phyloP scores from a whole-genome alignment of 2,329 filamentous ascomycete species.

The Metarhizium anisopliae region DNA sequence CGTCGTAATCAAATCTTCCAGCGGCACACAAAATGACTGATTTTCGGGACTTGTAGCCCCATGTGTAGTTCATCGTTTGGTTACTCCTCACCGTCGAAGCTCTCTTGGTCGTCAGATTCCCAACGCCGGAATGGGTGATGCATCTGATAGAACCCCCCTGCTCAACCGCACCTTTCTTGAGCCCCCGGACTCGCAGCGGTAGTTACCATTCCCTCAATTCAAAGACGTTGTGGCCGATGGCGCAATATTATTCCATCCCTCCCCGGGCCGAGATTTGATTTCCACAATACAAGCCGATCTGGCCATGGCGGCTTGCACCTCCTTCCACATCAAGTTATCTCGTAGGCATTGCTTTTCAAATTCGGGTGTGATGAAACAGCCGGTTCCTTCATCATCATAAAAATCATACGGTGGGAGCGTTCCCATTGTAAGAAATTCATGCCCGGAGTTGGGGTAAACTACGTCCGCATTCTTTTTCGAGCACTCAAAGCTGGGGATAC shows the following conservation, averaged over 20 bases:
- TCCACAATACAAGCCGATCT: slow-evolving; percentile 13
- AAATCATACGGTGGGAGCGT: not conserved
- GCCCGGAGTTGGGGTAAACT: not conserved
- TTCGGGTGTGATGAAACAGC: not conserved
- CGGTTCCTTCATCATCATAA: not conserved
- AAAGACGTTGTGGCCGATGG: not conserved
- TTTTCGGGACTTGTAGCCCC: too few relatives aligned
- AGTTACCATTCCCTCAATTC: not conserved
- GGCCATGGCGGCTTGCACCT: slow-evolving; percentile 12
- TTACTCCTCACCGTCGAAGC: too few relatives aligned
- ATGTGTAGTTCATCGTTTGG: too few relatives aligned
- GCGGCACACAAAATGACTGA: too few relatives aligned
- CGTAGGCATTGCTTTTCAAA: slow-evolving; percentile 4
- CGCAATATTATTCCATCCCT: slow-evolving; percentile 8
- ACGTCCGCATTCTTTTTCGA: slow-evolving; percentile 3
- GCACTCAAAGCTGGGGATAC: slow-evolving; percentile 14
- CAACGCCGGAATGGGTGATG: too few relatives aligned
- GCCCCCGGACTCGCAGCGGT: not conserved
- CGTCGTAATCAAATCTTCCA: too few relatives aligned
- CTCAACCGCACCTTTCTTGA: not conserved
- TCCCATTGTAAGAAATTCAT: not conserved
- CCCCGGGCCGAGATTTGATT: slow-evolving; percentile 10
- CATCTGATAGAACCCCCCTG: too few relatives aligned
- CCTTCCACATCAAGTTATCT: slow-evolving; percentile 9
- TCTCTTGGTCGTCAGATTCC: too few relatives aligned